Evolutionary conservation across 1,284 basidiomycete genomes (phyloP).

Genomic region (Ceratobasidium sp.): DNA sequence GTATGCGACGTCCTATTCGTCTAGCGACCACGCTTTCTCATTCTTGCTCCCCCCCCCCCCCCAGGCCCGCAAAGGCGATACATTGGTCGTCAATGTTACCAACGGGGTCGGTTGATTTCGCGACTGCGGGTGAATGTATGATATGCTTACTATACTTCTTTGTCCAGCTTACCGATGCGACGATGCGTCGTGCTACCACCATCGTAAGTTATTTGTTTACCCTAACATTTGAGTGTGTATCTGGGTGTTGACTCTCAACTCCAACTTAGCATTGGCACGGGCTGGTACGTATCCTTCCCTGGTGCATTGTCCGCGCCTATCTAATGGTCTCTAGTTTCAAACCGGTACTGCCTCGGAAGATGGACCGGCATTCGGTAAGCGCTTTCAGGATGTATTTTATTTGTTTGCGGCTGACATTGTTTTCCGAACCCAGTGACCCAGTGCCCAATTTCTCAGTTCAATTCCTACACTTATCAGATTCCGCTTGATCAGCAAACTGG

Average conservation of each 20-base stretch:
- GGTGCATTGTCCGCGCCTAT: background rate
- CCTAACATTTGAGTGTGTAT: background rate
- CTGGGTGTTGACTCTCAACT: background rate
- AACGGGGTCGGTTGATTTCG: conserved; percentile 15
- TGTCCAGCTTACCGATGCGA: conserved; percentile 29
- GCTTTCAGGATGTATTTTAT: background rate
- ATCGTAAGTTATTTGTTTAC: conserved; percentile 27
- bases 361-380: conserved; percentile 38
- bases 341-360: conserved; percentile 28
- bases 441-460: conserved; percentile 43
- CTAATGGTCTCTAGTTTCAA: conserved; percentile 30
- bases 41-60: background rate
- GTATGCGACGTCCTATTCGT: background rate
- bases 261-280: conserved; percentile 36
- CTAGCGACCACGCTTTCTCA: background rate
- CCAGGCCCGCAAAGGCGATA: conserved; percentile 38
- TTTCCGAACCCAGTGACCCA: conserved; percentile 20
- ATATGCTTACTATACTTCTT: background rate
- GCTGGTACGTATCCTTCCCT: conserved; percentile 3
- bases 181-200: conserved; percentile 40
- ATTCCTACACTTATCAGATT: conserved; percentile 35
- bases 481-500: conserved; percentile 37
- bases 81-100: conserved; percentile 30
- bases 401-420: background rate
- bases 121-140: background rate